Percentiles rank a stretch among this genome's conserved stretches.
phyloP scores from a whole-genome alignment of 2,329 filamentous ascomycete genomes.

The Phaeosphaeriaceae sp. region DNA sequence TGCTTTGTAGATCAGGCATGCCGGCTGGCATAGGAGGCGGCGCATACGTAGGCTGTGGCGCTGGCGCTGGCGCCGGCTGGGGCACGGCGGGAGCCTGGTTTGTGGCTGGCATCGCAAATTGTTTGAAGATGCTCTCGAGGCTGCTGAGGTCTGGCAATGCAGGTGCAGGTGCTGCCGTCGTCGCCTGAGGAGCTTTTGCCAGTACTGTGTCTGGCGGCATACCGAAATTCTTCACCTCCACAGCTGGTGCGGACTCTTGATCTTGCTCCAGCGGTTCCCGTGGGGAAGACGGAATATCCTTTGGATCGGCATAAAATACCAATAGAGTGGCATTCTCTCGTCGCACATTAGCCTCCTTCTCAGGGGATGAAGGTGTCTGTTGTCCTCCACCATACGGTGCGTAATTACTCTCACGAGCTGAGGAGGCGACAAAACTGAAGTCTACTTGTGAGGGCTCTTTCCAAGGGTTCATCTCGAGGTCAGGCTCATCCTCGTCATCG shows the following conservation, averaged over 20 bases:
- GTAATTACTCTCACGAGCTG: slow-evolving; percentile 55
- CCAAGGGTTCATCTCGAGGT: slow-evolving; percentile 43
- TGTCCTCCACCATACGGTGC: slow-evolving; percentile 54
- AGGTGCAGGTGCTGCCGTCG: slow-evolving; percentile 13
- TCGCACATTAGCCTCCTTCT: slow-evolving; percentile 52
- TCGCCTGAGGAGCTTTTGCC: slow-evolving; percentile 28
- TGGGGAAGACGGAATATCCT: slow-evolving; percentile 56
- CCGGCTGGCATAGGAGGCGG: slow-evolving; percentile 25
- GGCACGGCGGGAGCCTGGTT: slow-evolving; percentile 13
- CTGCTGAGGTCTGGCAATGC: slow-evolving; percentile 28
- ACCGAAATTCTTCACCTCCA: slow-evolving; percentile 48
- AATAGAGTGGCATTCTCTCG: slow-evolving; percentile 57
- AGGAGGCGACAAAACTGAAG: slow-evolving; percentile 50
- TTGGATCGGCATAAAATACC: slow-evolving; percentile 53
- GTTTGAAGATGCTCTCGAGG: slow-evolving; percentile 39
- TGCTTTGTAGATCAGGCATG: slow-evolving; percentile 32
- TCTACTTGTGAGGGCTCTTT: slow-evolving; percentile 48
- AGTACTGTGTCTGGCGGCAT: slow-evolving; percentile 37
- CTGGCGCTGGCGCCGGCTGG: slow-evolving; percentile 18
- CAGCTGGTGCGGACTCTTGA: slow-evolving; percentile 18
- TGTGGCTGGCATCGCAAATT: slow-evolving; percentile 25
- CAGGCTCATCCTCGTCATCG: slow-evolving; percentile 66
- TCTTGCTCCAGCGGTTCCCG: slow-evolving; percentile 52
- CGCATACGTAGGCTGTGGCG: slow-evolving; percentile 23
- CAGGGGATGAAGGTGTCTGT: slow-evolving; percentile 48